phyloP scores from a whole-genome alignment of 2,329 filamentous ascomycete species.

The Colletotrichum sp. region DNA sequence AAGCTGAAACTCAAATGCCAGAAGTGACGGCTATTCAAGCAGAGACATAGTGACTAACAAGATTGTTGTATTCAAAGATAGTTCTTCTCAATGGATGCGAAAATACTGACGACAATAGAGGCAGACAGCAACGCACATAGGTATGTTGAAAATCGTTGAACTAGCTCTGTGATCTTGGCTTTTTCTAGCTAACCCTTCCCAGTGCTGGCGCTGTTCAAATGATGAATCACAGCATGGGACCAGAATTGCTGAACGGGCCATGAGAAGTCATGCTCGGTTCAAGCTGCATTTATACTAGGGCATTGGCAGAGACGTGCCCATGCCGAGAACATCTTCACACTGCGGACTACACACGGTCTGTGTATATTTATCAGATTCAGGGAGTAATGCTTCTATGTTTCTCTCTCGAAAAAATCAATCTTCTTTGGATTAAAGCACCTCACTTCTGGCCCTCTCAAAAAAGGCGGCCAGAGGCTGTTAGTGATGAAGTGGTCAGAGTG shows the following conservation, averaged over 20 bases:
- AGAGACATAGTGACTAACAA: neutral
- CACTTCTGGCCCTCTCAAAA: no score
- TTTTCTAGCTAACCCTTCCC: neutral
- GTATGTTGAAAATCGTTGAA: neutral
- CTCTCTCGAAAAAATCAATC: neutral
- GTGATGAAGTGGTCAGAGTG: no score
- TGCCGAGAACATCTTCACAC: neutral
- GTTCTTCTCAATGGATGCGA: neutral
- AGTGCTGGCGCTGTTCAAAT: neutral
- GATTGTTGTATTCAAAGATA: no score
- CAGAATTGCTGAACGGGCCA: neutral
- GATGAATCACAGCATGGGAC: neutral
- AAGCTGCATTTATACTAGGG: no score
- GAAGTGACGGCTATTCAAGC: accelerated
- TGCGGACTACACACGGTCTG: neutral
- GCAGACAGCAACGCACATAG: neutral
- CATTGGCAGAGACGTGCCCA: neutral
- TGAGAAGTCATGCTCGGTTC: no score
- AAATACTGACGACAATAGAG: neutral
- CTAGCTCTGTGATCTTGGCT: neutral
- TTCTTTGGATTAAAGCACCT: no score
- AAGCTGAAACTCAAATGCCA: neutral
- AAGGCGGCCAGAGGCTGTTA: no score
- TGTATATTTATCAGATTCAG: neutral
- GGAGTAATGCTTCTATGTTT: neutral